phyloP scores from a whole-genome alignment of 2,329 filamentous ascomycete species.

The Xylariaceae sp. region DNA sequence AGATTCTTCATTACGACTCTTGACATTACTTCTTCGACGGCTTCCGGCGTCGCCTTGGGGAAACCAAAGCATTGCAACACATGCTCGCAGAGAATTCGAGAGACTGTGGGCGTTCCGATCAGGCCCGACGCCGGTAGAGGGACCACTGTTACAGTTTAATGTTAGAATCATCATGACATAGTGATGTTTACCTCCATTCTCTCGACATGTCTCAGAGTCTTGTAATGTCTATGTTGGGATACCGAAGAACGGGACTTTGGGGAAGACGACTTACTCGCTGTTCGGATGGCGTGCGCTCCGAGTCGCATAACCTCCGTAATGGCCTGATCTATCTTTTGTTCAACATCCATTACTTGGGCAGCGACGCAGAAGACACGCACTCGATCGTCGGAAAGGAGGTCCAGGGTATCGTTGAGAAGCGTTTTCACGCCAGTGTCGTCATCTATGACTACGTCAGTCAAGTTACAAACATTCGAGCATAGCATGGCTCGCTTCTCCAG shows the following conservation, averaged over 20 bases:
- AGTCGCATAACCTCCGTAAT: slow-evolving; percentile 16
- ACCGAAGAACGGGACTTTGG: no score
- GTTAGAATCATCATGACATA: no score
- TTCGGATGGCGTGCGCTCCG: slow-evolving; percentile 8
- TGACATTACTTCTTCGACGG: slow-evolving; percentile 14
- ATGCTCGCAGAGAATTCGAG: slow-evolving; percentile 11
- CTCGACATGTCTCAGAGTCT: no score
- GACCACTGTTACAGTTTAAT: background rate
- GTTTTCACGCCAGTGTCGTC: slow-evolving; percentile 6
- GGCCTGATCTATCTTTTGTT: slow-evolving; percentile 15
- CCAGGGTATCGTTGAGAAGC: slow-evolving; percentile 6
- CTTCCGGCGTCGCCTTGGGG: slow-evolving; percentile 10
- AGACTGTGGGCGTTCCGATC: slow-evolving; percentile 11
- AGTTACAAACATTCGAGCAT: background rate
- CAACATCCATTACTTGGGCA: slow-evolving; percentile 13
- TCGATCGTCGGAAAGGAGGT: slow-evolving; percentile 11
- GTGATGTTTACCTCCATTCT: no score
- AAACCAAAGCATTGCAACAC: slow-evolving; percentile 13
- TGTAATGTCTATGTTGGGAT: no score
- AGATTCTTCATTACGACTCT: slow-evolving; percentile 8
- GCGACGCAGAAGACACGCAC: slow-evolving; percentile 16
- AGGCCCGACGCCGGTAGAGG: slow-evolving; percentile 8
- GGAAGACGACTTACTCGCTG: background rate
- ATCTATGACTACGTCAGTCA: background rate
- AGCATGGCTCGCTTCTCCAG: background rate